Conservation (phyloP, 2,329 filamentous ascomycete genomes). For the Thelonectria rubi region DNA sequence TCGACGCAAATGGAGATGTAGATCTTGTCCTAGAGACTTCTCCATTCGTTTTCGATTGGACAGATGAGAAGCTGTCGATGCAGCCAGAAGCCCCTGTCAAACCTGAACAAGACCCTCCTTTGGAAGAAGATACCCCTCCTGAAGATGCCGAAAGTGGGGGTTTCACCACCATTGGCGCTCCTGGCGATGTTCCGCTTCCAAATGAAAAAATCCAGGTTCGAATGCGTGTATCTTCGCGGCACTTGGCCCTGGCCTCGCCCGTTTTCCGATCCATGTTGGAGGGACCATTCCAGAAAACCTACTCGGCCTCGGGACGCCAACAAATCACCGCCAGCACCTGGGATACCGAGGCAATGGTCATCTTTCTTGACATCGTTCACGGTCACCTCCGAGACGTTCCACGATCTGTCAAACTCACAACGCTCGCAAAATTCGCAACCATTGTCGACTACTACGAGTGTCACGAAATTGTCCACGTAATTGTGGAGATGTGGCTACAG, state of each 20-base stretch:
- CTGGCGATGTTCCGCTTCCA: not conserved
- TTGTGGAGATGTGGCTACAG: constrained; percentile 27
- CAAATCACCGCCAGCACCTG: constrained; percentile 33
- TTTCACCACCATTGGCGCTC: not conserved
- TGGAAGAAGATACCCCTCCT: too few species aligned
- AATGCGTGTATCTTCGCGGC: constrained; percentile 32
- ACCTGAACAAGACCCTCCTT: not conserved
- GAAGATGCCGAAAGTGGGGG: not conserved
- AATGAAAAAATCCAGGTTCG: not conserved
- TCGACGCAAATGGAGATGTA: not conserved
- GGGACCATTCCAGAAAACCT: constrained; percentile 1
- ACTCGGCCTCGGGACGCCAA: not conserved
- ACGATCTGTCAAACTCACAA: constrained; percentile 30
- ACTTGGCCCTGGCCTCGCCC: constrained; percentile 48
- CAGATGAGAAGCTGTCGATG: not conserved
- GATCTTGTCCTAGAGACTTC: not conserved
- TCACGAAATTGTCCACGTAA: constrained; percentile 37
- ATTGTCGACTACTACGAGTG: constrained; percentile 46
- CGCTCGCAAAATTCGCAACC: constrained; percentile 40
- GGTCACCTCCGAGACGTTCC: constrained; percentile 39
- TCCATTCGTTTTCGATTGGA: not conserved
- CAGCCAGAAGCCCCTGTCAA: not conserved
- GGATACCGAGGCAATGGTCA: constrained; percentile 42
- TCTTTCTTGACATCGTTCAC: constrained; percentile 44
- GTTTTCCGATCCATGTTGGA: constrained; percentile 32